Base-by-base conservation (phyloP, 1,139 yeast genomes). In the Geotrichum phurueaensis region DNA sequence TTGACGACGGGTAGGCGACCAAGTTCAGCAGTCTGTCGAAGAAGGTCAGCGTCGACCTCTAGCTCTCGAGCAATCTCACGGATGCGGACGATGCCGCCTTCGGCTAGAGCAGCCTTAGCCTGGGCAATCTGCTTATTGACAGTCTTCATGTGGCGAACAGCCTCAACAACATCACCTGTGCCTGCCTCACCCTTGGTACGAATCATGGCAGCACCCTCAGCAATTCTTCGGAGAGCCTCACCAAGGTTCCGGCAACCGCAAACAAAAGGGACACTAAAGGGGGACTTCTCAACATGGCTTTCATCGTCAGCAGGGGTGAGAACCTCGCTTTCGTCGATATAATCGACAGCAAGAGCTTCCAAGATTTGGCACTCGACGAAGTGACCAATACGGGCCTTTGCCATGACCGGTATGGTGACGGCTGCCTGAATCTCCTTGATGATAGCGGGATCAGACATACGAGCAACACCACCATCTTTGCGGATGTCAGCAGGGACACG, bases 111-210 rank as follows among this genome's bases (percentile, higher is more conserved):
- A 51, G 72, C 65, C 56, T 76, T 68, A 22, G 84, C 82, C 50
- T 78, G 76, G 58, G 77, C 76, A 68, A 88, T 85, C 69, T 87
- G 83, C 60, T 76, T 71, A 63, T 78, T 79, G 70, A 88, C 85
- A 65, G 80, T 78, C 61, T 83, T 79, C 65, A 87, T 85, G 72
- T 88, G 96, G 69, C 81, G 83, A 60, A 88, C 91, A n/a, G 96
- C 96, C 72, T 88, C 94, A 39, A 89, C 84, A 60, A 88, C 86
- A 72, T 88, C 96, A 58, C 96, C 96, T 53, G 96, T 88, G 55
- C 96, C 96, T 25, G 96, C 95, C 73, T 87, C 96, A 66, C 96
- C 96, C 75, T 88, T 89, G 65, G 95, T 86, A 73, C 96, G 82
- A 70, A 89, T 83, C 94, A 89, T 87, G 53, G 94, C 92, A 51